A percentile compares a stretch with the other conserved stretches of the same genome.
These are phyloP conservation scores for Bidens hawaiensis DNA, from an alignment of 140 eudicot species.

Conservation along the genomic window DNA sequence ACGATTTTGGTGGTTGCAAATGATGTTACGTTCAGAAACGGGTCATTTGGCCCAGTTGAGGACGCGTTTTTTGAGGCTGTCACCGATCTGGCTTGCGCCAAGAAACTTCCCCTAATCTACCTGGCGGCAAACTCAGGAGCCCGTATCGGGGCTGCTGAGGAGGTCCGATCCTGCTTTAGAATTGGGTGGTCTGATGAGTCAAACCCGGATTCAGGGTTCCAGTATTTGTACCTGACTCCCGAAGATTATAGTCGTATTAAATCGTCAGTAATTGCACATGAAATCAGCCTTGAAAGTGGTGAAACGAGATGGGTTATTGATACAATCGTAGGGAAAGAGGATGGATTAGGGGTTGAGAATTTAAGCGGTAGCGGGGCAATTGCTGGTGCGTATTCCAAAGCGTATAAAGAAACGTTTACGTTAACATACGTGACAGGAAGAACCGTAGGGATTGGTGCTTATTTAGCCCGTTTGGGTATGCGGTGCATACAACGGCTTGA, in stretches of 20 bases:
- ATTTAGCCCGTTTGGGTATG: constrained; percentile 99
- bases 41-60: constrained; percentile 94
- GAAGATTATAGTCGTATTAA: constrained; percentile 66
- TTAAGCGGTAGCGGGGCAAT: constrained; percentile 97
- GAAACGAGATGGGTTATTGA: constrained; percentile 84
- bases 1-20: constrained; percentile 74
- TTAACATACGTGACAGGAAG: constrained; percentile 92
- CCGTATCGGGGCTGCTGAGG: constrained; percentile 95
- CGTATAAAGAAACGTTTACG: constrained; percentile 88
- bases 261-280: constrained; percentile 87
- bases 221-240: constrained; percentile 79
- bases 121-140: constrained; percentile 99
- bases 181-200: constrained; percentile 96
- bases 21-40: constrained; percentile 85
- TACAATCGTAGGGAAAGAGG: constrained; percentile 87
- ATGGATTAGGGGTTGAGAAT: constrained; percentile 95
- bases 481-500: constrained; percentile 96
- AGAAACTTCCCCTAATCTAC: constrained; percentile 82
- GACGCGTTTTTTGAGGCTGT: constrained; percentile 95
- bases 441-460: constrained; percentile 98
- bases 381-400: constrained; percentile 91
- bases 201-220: constrained; percentile 85
- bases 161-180: constrained; percentile 88
- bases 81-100: constrained; percentile 71
- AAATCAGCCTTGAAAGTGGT: constrained; percentile 56